Evolutionary conservation across 768 basidiomycete species (phyloP), one percentile per base, ranked within the genome.

Genomic region (Sutorius australiensis): DNA sequence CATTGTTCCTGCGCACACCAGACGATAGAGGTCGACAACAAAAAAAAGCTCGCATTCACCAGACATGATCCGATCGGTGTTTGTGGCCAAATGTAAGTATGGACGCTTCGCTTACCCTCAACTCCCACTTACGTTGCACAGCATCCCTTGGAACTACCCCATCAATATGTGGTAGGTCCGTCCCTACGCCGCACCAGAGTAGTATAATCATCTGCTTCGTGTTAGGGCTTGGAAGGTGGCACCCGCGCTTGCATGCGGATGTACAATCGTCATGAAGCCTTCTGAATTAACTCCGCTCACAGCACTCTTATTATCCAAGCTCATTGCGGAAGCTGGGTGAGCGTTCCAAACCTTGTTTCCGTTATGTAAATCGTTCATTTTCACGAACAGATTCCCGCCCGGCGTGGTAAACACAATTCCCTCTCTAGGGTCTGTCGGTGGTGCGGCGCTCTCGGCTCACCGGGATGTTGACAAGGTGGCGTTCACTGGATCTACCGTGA

Each of bases 261-360:
- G 92, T 72, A 92, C 91, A 21, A 86, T 95, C 64, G 87, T 98
- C 62, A 89, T 98, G 86, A 98, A 97, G 69, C 92, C 94, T 3
- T 93, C 89, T 13, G 92, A 95, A 69, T 67, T 92, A 49, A 91
- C 88, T 1, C 90, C 91, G 11, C 75, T 94, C 45, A 89, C 91
- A 24, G 90, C 90, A 8, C 76, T 94, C 59, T 86, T 89, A 69
- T 75, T 94, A 12, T 89, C 87, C 34, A 86, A 90, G 65, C 80
- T 94, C 43, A 74, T 88, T 58, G 82, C 77, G 56, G 89, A 93
- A 71, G 92, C 92, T 37, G 92, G 92, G 87, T 92, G 70, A 62
- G 75, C 28, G 24, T 47, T 34, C 27, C 50, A 52, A 43, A 44
- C 49, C 39, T 49, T 43, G 33, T 51, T 46, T 17, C 48, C 28